Conservation (phyloP, 169 alveolate genomes). For the Plasmodium coatneyi region DNA sequence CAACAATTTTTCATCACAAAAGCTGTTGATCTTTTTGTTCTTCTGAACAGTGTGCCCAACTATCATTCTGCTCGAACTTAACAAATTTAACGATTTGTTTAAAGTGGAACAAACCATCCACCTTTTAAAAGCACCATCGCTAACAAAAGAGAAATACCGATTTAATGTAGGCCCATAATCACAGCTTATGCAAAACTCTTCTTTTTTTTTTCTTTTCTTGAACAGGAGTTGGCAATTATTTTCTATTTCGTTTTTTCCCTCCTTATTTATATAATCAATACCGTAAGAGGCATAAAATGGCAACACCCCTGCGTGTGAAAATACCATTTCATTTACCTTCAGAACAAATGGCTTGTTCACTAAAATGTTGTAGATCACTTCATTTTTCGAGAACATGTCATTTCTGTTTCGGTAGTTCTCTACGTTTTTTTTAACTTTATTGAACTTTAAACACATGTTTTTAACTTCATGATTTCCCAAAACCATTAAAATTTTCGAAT, state of each 20-base stretch:
- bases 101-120: constrained; percentile 38
- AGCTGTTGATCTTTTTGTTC: constrained; percentile 37
- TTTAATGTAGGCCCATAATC: constrained; percentile 61
- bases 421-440: background rate
- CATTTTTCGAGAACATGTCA: constrained; percentile 37
- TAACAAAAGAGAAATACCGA: constrained; percentile 38
- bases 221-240: constrained; percentile 37
- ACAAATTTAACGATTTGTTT: constrained; percentile 16
- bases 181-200: constrained; percentile 48
- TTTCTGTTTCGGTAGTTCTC: constrained; percentile 21
- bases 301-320: constrained; percentile 72
- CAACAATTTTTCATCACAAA: constrained; percentile 20
- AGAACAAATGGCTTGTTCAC: constrained; percentile 37
- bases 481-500: constrained; percentile 14
- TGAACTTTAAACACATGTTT: constrained; percentile 51
- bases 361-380: constrained; percentile 36
- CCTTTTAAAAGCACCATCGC: constrained; percentile 2
- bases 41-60: constrained; percentile 55
- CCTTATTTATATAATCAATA: constrained; percentile 50
- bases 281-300: constrained; percentile 62
- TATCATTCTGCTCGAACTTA: constrained; percentile 49
- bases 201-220: background rate
- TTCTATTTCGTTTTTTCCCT: constrained; percentile 61
- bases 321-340: constrained; percentile 43
- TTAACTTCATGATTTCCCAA: constrained; percentile 68